Conservation (phyloP, 805 yeast species). For the Scheffersomyces ergatensis region DNA sequence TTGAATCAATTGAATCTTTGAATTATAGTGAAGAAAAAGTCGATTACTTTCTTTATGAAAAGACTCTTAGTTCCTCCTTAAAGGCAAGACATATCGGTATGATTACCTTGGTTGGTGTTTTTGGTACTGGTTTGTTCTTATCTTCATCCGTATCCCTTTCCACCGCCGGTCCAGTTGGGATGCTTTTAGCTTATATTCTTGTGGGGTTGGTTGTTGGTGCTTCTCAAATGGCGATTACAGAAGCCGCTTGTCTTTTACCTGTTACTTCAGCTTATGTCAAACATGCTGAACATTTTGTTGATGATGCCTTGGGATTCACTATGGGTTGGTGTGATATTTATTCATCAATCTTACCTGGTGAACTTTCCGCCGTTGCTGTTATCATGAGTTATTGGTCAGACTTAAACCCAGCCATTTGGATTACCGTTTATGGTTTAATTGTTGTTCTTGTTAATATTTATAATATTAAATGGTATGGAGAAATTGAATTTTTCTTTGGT, state of each 20-base stretch:
- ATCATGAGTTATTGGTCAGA: conserved; percentile 45
- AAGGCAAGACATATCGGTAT: conserved; percentile 18
- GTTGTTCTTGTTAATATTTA: conserved; percentile 32
- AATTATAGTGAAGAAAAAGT: neutral
- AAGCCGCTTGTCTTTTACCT: conserved; percentile 36
- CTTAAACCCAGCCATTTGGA: conserved; percentile 44
- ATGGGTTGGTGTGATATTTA: conserved; percentile 45
- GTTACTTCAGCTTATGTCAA: conserved; percentile 32
- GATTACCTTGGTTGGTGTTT: conserved; percentile 22
- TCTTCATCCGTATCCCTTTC: conserved; percentile 51
- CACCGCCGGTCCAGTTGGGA: conserved; percentile 41
- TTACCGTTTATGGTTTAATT: conserved; percentile 37
- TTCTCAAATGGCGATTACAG: conserved; percentile 39
- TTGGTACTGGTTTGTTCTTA: conserved; percentile 55
- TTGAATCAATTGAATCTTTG: neutral
- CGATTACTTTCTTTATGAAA: conserved; percentile 14
- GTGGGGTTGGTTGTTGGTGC: conserved; percentile 44
- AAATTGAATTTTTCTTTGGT: conserved; percentile 25
- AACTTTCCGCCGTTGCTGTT: conserved; percentile 44
- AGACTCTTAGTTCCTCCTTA: conserved; percentile 12
- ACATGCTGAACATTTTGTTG: conserved; percentile 37
- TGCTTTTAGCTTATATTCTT: conserved; percentile 47
- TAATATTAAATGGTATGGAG: conserved; percentile 36
- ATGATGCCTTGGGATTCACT: conserved; percentile 46
- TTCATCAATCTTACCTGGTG: conserved; percentile 33